Evolutionary conservation across 139 green algal genomes (phyloP).

Genomic region (Chlamydomonas incerta): DNA sequence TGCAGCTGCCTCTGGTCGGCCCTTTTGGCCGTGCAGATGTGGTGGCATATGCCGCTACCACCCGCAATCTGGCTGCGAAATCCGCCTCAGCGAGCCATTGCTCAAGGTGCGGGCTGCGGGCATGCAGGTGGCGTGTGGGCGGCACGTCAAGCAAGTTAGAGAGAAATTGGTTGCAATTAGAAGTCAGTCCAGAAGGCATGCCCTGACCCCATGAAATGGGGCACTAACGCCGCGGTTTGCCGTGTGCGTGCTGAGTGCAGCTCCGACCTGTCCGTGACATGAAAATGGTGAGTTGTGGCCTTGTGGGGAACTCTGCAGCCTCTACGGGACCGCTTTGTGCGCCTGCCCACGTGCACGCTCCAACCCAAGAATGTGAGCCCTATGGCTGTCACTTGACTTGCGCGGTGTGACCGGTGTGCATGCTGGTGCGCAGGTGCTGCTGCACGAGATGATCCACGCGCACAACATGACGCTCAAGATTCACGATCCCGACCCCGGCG

Average conservation of each 20-base stretch:
- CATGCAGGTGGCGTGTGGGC: too few species aligned
- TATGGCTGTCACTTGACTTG: neutral
- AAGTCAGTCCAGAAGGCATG: too few species aligned
- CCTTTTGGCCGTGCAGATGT: slow-evolving; percentile 27
- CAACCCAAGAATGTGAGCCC: too few species aligned
- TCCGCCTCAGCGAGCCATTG: slow-evolving; percentile 83
- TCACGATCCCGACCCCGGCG: slow-evolving; percentile 62
- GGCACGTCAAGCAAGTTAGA: too few species aligned
- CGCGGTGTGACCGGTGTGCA: too few species aligned
- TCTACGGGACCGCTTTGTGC: too few species aligned
- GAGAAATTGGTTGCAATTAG: too few species aligned
- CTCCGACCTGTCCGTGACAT: slow-evolving; percentile 78
- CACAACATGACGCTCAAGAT: slow-evolving; percentile 67
- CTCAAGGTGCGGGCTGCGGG: slow-evolving; percentile 72
- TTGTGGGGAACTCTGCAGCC: too few species aligned
- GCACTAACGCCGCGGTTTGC: neutral
- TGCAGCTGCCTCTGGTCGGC: too few species aligned
- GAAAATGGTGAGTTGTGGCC: slow-evolving; percentile 65
- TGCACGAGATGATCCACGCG: slow-evolving; percentile 93
- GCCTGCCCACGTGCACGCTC: too few species aligned
- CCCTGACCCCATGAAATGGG: too few species aligned
- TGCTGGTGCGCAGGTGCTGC: slow-evolving; percentile 64
- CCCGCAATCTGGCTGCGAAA: slow-evolving; percentile 66
- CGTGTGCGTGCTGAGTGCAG: slow-evolving; percentile 31
- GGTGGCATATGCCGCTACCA: slow-evolving; percentile 75